Evolutionary conservation across 805 yeast species (phyloP).

Genomic region (Kluyveromyces lactis): DNA sequence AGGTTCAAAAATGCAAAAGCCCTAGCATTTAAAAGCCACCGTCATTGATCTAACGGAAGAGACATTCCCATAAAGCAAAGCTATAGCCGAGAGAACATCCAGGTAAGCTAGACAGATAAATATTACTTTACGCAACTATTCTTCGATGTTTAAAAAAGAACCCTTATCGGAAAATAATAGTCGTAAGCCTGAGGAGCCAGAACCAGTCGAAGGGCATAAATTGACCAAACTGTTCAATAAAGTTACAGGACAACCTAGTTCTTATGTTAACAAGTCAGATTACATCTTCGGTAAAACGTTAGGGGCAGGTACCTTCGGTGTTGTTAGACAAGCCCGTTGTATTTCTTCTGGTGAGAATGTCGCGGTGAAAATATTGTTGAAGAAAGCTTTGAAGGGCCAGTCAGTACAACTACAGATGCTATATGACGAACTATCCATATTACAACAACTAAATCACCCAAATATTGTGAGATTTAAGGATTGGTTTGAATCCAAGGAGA

Average conservation of each 20-base stretch:
- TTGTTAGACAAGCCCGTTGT: conserved; percentile 69
- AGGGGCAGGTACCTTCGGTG: conserved; percentile 95
- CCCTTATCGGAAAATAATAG: neutral
- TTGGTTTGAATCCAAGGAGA: conserved; percentile 90
- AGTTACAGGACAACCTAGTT: conserved; percentile 63
- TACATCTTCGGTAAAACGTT: conserved; percentile 76
- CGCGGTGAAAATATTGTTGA: conserved; percentile 82
- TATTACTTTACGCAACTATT: no score
- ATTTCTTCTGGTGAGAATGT: conserved; percentile 55
- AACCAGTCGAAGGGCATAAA: conserved; percentile 26
- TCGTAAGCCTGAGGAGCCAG: conserved; percentile 13
- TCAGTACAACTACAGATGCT: conserved; percentile 52
- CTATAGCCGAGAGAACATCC: no score
- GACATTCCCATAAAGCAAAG: no score
- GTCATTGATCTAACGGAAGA: no score
- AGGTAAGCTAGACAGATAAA: no score
- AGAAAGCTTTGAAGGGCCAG: conserved; percentile 74
- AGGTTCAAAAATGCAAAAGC: no score
- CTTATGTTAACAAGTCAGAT: conserved; percentile 55
- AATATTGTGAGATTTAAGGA: conserved; percentile 85
- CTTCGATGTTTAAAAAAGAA: conserved; percentile 1
- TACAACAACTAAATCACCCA: conserved; percentile 65
- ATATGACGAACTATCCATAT: conserved; percentile 64
- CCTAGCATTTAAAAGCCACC: no score
- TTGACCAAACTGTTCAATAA: conserved; percentile 39